phyloP scores from a whole-genome alignment of 2,329 filamentous ascomycete species.

The Phyllosticta citribraziliensis region DNA sequence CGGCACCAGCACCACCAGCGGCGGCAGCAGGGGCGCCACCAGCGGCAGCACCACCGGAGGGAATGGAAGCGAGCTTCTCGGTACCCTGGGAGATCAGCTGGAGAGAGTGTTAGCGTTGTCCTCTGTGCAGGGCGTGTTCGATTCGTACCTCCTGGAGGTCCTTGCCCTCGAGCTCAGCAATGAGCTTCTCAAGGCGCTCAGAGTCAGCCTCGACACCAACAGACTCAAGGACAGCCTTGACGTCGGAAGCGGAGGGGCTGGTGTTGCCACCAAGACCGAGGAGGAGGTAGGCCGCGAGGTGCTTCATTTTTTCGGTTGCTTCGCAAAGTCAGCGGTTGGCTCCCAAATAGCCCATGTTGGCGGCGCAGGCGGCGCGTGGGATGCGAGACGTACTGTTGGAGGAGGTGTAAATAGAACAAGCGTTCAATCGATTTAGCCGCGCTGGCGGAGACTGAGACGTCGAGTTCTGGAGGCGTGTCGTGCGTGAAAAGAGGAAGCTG shows the following conservation, averaged over 20 bases:
- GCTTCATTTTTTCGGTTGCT: conserved; percentile 74
- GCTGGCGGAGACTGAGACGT: conserved; percentile 99
- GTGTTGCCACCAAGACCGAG: conserved; percentile 88
- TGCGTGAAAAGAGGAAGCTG: conserved; percentile 3
- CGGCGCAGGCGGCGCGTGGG: conserved; percentile 3
- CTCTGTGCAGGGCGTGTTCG: conserved; percentile 19
- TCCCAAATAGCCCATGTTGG: background rate
- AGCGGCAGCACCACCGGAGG: conserved; percentile 76
- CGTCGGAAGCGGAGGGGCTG: conserved; percentile 72
- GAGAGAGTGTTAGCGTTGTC: conserved; percentile 17
- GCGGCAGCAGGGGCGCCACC: conserved; percentile 53
- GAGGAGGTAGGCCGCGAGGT: conserved; percentile 98
- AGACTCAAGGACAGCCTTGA: conserved; percentile 82
- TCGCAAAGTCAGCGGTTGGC: conserved; percentile 2
- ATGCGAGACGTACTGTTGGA: conserved; percentile 14
- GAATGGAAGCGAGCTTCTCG: conserved; percentile 93
- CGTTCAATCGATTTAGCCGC: conserved; percentile 99
- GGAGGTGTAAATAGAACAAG: conserved; percentile 50
- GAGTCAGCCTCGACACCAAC: conserved; percentile 91
- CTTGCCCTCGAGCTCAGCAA: conserved; percentile 87
- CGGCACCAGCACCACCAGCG: conserved; percentile 52
- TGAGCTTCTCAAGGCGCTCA: conserved; percentile 75
- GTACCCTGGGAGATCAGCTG: conserved; percentile 88
- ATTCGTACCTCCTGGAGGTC: conserved; percentile 75
- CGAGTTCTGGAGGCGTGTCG: conserved; percentile 55